Base-by-base conservation (phyloP, 805 yeast species). In the Candida ascalaphidarum region DNA sequence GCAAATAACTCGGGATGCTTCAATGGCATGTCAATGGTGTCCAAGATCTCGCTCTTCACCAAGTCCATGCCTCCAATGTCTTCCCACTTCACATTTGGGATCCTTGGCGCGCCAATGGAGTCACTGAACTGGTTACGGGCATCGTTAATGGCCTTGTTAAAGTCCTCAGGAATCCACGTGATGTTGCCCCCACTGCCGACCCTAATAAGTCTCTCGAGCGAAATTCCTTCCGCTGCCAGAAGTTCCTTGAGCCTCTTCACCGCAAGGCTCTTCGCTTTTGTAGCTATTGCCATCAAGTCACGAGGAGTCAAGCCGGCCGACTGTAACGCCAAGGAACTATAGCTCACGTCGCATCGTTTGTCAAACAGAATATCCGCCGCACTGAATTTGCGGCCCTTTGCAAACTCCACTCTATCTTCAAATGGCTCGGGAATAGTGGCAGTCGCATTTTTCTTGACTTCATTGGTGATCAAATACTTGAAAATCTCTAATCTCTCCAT, bases 51-150 rank as follows among this genome's bases (percentile, higher is more conserved):
- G 42, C 77, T 86, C 49, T 92, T 92, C 20, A 88, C 95, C 24
- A 77, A 43, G 37, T 84, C 96, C 41, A 92, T 62, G 2, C 98
- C 98, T 19, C 98, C 98, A 31, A 92, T 94, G 52, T 92, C 98
- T 37, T 82, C 92, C 98, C 98, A 92, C 36, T 77, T 77, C 5
- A 92, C 97, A 44, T 81, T 76, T 2, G 98, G 98, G 37, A 92
- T 89, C 37, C 85, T 66, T 11, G 98, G 98, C 0, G 97, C 97
- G 6, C 97, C 97, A 33, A 92, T 88, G 0, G 96, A 81, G 39
- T 85, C 96, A 42, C 95, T 81, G 52, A 81, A 88, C 48, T 83
- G 86, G 44, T 74, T 77, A 45, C 97, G 65, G 0, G 96, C 96
- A 32, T 71, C 77, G 31, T 77, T 73, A 29, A 86, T 83, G 0